Evolutionary conservation across 805 yeast genomes (phyloP).

Genomic region (Lachancea fermentati): DNA sequence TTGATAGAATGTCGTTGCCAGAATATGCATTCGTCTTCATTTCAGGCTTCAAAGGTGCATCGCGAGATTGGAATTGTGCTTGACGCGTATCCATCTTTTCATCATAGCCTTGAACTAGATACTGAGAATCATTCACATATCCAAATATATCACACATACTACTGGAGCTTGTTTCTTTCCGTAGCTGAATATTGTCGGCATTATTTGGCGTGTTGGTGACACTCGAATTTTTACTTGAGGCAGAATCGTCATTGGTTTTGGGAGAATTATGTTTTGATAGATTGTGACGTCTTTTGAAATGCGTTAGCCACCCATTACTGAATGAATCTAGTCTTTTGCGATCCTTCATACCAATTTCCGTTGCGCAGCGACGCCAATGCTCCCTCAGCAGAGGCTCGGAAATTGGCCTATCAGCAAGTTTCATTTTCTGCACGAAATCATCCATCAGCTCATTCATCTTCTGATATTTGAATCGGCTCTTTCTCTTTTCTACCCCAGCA

Average conservation of each 20-base stretch:
- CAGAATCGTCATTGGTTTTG: constrained; percentile 25
- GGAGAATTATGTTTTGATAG: constrained; percentile 23
- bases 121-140: not conserved
- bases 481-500: constrained; percentile 35
- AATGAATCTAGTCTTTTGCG: constrained; percentile 51
- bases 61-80: not conserved
- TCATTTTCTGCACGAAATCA: constrained; percentile 40
- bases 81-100: not conserved
- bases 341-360: constrained; percentile 51
- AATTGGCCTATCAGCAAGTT: constrained; percentile 41
- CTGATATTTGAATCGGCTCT: constrained; percentile 49
- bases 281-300: constrained; percentile 55
- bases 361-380: constrained; percentile 52
- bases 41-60: not conserved
- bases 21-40: not conserved
- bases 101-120: not conserved
- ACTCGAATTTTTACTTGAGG: not conserved
- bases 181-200: not conserved
- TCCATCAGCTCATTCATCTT: constrained; percentile 58
- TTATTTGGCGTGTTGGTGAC: not conserved
- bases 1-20: not conserved
- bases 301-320: constrained; percentile 60
- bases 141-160: not conserved
- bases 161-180: not conserved
- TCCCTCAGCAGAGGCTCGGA: constrained; percentile 52